Percentiles rank a stretch among this genome's conserved stretches.
Conservation (phyloP, 805 yeast species). For the Starmerella davenportii region DNA sequence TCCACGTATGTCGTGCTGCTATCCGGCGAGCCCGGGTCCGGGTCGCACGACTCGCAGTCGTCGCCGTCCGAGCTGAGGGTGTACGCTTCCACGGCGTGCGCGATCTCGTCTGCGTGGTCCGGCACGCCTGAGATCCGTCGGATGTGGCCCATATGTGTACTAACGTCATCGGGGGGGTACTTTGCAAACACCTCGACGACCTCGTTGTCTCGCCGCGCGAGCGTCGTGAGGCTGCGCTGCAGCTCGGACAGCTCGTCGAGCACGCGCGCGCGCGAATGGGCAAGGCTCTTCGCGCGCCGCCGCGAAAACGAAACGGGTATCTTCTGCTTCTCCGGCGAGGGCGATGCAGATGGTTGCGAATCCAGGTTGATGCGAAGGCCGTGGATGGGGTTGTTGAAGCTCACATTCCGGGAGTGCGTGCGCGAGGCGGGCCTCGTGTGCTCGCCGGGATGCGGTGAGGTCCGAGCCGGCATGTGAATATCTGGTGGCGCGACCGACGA, state of each 20-base stretch:
- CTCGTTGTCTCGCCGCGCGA: not conserved
- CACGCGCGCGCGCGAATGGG: not conserved
- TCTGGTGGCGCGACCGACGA: too few relatives aligned
- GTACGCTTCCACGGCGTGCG: not conserved
- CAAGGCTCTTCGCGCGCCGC: not conserved
- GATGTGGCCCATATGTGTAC: not conserved
- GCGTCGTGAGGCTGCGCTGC: not conserved
- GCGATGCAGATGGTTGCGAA: too few relatives aligned
- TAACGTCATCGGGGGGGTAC: not conserved
- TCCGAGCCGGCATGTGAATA: too few relatives aligned
- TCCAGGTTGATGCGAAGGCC: not conserved
- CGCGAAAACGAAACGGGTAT: not conserved
- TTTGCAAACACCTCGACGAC: not conserved
- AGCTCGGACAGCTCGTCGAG: not conserved
- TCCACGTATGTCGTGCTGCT: not conserved
- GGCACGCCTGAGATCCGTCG: not conserved
- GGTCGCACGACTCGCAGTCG: not conserved
- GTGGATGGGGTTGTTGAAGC: not conserved
- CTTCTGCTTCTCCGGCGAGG: not conserved
- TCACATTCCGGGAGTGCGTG: not conserved
- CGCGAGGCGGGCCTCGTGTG: not conserved
- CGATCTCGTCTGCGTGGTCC: not conserved
- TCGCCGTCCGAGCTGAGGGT: not conserved
- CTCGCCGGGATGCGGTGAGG: too few relatives aligned
- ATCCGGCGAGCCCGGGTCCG: not conserved